Percentiles rank a stretch among this genome's conserved stretches.
phyloP scores from a whole-genome alignment of 2,329 filamentous ascomycete genomes.

The Hyphodiscus sp. region DNA sequence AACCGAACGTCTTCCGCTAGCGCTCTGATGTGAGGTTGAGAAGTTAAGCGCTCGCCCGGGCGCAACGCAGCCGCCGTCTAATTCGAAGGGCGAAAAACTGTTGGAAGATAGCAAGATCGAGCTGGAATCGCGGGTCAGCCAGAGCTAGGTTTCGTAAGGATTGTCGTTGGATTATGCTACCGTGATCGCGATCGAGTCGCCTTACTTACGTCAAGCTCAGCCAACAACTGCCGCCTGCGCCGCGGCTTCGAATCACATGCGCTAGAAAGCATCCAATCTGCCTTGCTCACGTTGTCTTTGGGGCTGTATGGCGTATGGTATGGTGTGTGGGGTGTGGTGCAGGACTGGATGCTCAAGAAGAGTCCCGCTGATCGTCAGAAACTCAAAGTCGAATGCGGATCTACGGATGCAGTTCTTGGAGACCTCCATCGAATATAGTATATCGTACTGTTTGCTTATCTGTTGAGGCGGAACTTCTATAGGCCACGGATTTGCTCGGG shows the following conservation, averaged over 20 bases:
- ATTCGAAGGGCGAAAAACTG: neutral
- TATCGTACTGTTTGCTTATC: no score
- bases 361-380: neutral
- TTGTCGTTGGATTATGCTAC: neutral
- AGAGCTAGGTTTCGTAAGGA: neutral
- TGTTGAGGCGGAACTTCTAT: no score
- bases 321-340: neutral
- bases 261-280: no score
- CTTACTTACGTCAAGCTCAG: no score
- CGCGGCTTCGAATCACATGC: no score
- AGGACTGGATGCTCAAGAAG: neutral
- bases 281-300: no score
- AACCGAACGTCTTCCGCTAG: neutral
- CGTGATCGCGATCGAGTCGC: neutral
- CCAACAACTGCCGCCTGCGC: no score
- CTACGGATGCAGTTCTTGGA: neutral
- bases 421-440: neutral
- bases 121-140: no score
- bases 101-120: neutral
- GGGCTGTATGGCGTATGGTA: no score
- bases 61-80: neutral
- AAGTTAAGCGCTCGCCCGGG: neutral
- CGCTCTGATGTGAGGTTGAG: neutral
- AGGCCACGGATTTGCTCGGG: no score
- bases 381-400: neutral